Evolutionary conservation across 2,329 filamentous ascomycete species (phyloP).

Genomic region (Boeremia exigua): DNA sequence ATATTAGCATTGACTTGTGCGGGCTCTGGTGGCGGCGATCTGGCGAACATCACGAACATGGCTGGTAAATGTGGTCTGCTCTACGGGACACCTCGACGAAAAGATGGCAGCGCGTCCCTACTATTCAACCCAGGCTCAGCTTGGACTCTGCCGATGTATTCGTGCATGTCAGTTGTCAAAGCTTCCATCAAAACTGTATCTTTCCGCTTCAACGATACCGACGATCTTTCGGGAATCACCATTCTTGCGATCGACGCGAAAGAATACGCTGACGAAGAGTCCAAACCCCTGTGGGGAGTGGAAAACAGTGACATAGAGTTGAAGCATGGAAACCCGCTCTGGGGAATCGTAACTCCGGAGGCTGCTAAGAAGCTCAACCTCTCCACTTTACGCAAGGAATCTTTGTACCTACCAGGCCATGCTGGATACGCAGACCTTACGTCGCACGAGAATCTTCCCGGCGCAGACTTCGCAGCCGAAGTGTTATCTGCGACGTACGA

Average conservation of each 20-base stretch:
- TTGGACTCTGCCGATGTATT: slow-evolving; percentile 54
- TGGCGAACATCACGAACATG: slow-evolving; percentile 53
- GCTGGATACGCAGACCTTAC: background rate
- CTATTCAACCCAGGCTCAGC: slow-evolving; percentile 50
- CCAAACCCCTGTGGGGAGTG: background rate
- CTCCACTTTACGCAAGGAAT: background rate
- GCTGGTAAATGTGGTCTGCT: slow-evolving; percentile 51
- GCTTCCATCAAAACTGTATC: slow-evolving; percentile 55
- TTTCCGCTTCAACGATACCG: slow-evolving; percentile 52
- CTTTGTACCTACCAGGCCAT: background rate
- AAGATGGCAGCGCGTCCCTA: slow-evolving; percentile 43
- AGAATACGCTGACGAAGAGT: background rate
- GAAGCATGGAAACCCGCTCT: background rate
- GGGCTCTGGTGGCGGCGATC: slow-evolving; percentile 38
- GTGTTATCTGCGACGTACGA: background rate
- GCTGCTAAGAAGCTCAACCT: background rate
- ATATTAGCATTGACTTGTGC: slow-evolving; percentile 28
- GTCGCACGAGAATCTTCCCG: background rate
- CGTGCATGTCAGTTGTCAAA: slow-evolving; percentile 52
- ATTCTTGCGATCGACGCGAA: background rate
- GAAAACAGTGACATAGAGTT: slow-evolving; percentile 1
- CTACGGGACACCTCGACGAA: slow-evolving; percentile 48
- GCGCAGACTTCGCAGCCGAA: background rate
- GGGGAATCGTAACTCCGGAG: background rate
- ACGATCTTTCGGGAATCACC: slow-evolving; percentile 35